Evolutionary conservation across 1,284 basidiomycete genomes (phyloP), one percentile per base, ranked within the genome.

Genomic region (Cerioporus squamosus): DNA sequence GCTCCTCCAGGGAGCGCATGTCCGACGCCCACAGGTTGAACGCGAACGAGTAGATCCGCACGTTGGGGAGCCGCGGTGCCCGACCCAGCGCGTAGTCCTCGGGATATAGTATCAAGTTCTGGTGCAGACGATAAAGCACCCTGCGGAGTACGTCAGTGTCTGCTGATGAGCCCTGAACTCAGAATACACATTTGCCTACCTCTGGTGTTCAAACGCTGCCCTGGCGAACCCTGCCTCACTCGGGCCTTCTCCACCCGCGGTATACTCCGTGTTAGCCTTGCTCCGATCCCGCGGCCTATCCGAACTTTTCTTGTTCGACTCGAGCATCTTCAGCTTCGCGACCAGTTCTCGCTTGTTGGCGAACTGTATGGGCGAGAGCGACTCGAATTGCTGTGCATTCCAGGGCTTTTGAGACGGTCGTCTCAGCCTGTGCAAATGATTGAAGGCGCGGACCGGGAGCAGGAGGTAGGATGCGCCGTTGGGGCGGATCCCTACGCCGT

Each of bases 281-380:
- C 73, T 75, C 18, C 68, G 53, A 46, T 72, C 68, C 51, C 62
- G 53, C 6, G 57, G 53, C 36, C 48, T 65, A 12, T 64, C 62
- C 40, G 55, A 53, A 14, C 54, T 64, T 45, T 64, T 67, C 60
- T 70, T 72, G 38, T 68, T 72, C 36, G 64, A 66, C 17, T 52
- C 62, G 22, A 66, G 66, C 9, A 51, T 50, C 9, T 59, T 53
- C 3, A 76, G 55, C 66, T 70, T 75, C 42, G 59, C 62, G 12
- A 57, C 51, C n/a, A 77, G 55, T 8, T 67, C 67, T 9, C 43
- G 42, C 42, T 50, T 22, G 17, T 50, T 63, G 10, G 56, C 51
- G 50, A 75, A 75, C 20, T 67, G 55, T 12, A 76, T 68, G 2
- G 74, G 74, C 9, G 75, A 76, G 4, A 76, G 63, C 6, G 74